Evolutionary conservation across 2,329 filamentous ascomycete genomes (phyloP), one percentile per base, ranked within the genome.

Genomic region (Ploettnerulaceae sp.): DNA sequence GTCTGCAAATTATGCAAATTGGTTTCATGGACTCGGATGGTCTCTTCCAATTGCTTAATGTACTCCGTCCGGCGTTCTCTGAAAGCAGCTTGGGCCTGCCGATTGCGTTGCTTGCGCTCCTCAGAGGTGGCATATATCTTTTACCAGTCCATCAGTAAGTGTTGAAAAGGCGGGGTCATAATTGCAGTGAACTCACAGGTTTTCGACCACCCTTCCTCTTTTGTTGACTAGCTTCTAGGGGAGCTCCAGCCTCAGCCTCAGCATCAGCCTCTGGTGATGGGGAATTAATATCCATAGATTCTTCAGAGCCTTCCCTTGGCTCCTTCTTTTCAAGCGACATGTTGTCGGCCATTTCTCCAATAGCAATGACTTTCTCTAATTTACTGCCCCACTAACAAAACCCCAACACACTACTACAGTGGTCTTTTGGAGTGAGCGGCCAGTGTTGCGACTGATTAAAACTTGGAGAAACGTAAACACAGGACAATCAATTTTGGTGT

Each of bases 101-200:
- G 77, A 66, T 98, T 98, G 56, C 93, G 82, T 71, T 97, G 93
- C 73, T 98, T 97, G 63, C 93, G 84, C 70, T 98, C 93, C 69
- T 98, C 93, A 8, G 93, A 97, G 26, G 93, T 98, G 45, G 93
- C 93, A 76, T 98, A 98, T 55, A 96, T 96, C 91, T 96, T 56
- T 49, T 9, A 4, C 8, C 4, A 42, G 36, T 26, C 7, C 25
- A 55, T 63, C 44, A 61, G 54, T 42, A 46, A 45, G 33, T 18
- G 21, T 28, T 22, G 26, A 35, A 46, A 17, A 37, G 25, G 42
- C 43, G 38, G 42, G 44, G 38, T 39, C 38, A 26, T 17, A 31
- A 6, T 33, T 33, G 31, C 31, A 11, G 26, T 29, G 21, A 57
- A 76, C 80, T 69, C 82, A 97, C 93, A 64, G 93, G 93, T 74